Base-by-base conservation (phyloP, 805 yeast genomes). In the Myxozyma neotropica region DNA sequence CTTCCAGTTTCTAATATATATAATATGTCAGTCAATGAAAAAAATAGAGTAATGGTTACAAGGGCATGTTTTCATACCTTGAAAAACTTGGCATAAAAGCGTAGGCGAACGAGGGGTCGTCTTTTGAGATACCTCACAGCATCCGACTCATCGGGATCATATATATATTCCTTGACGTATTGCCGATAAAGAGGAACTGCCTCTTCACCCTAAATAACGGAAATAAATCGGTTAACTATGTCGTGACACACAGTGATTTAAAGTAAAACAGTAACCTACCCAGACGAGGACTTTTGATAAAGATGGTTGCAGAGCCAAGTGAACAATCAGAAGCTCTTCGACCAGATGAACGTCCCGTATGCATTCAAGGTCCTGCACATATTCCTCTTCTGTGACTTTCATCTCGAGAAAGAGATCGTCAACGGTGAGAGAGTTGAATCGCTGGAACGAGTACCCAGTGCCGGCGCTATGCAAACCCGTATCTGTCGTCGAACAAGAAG, bases 41-140 rank as follows among this genome's bases (percentile, higher is more conserved):
- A 27, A 3, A 39, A 40, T 15, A 8, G 15, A 10, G 13, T 4
- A 13, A 4, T 5, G 24, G 35, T 29, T 21, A 24, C 24, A 13
- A 36, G 19, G 29, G 10, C n/a, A 12, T 4, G 29, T n/a, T 2
- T 6, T 29, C 56, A 8, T 35, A 63, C 67, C 55, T 67, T 67
- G 59, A 66, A 68, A 24, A 67, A 47, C 50, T 67, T 67, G 17
- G 71, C 46, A 36, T 48, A 52, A 42, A 67, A 68, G 10, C 69
- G 55, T 8, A 68, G 59, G 6, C 70, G 65, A 10, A 67, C 70
- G 13, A 67, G 49, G 3, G 70, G 70, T 6, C 70, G 64, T 10
- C 68, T 58, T 10, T 55, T 48, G 31, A 67, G 56, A 48, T 67
- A 67, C 5, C 54, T 35, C 26, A 53, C 42, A 17, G 62, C 64